These are phyloP conservation scores for Naumovozyma dairenensis DNA, from an alignment of 805 yeast species.

Conservation along the genomic window DNA sequence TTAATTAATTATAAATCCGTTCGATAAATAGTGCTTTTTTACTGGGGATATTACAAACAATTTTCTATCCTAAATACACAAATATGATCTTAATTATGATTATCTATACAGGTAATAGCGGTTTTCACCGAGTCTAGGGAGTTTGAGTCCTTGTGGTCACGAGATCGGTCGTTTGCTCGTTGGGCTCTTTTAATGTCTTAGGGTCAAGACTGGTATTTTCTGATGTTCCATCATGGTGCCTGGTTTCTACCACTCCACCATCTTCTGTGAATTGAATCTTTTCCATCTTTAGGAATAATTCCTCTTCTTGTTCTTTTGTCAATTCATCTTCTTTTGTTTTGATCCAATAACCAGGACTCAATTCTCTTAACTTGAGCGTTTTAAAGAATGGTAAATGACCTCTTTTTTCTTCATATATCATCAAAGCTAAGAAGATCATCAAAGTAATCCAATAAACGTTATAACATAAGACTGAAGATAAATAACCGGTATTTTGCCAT, in stretches of 20 bases:
- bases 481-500: slow-evolving; percentile 95
- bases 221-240: no score
- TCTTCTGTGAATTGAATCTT: slow-evolving; percentile 29
- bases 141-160: no score
- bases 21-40: no score
- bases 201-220: no score
- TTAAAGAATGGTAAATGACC: slow-evolving; percentile 73
- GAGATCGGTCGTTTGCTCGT: no score
- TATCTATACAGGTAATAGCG: no score
- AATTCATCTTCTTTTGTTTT: slow-evolving; percentile 58
- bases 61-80: no score
- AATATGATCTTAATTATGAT: no score
- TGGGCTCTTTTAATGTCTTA: no score
- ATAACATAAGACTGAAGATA: slow-evolving; percentile 84
- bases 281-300: slow-evolving; percentile 37
- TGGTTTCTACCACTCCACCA: slow-evolving; percentile 25
- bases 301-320: slow-evolving; percentile 42
- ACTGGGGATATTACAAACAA: no score
- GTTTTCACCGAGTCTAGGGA: no score
- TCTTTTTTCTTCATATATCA: slow-evolving; percentile 74
- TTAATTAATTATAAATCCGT: no score
- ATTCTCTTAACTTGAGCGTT: slow-evolving; percentile 35
- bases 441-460: slow-evolving; percentile 78
- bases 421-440: slow-evolving; percentile 42
- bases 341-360: slow-evolving; percentile 67